These are phyloP conservation scores for Silene noctiflora DNA, from an alignment of 179 eudicot genomes.

Conservation along the genomic window DNA sequence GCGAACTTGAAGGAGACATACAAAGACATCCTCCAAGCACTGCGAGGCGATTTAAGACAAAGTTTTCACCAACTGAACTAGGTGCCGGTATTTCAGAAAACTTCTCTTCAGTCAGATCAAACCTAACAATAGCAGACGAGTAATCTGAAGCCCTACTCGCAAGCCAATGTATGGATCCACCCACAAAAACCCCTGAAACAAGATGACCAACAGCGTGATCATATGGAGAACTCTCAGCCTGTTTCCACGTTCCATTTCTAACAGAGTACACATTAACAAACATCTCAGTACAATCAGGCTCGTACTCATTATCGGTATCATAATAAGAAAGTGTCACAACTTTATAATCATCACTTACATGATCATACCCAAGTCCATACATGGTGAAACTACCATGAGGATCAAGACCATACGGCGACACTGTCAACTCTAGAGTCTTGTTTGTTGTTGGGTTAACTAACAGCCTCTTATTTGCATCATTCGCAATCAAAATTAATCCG, in stretches of 20 bases:
- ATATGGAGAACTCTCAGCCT: conserved; percentile 13
- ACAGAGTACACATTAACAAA: conserved; percentile 21
- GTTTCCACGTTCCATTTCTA: conserved; percentile 17
- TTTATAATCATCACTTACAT: conserved; percentile 22
- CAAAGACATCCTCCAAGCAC: conserved; percentile 26
- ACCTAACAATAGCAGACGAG: conserved; percentile 17
- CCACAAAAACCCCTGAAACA: conserved; percentile 7
- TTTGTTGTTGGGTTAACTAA: conserved; percentile 20
- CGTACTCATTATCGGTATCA: conserved; percentile 17
- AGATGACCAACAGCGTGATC: conserved; percentile 13
- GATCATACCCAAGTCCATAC: conserved; percentile 26
- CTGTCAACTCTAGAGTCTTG: background rate
- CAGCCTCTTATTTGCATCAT: background rate
- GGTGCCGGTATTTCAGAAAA: conserved; percentile 18
- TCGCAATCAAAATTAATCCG: conserved; percentile 8
- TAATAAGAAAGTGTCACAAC: conserved; percentile 14
- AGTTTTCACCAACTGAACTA: background rate
- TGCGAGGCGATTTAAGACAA: conserved; percentile 5
- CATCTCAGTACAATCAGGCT: conserved; percentile 15
- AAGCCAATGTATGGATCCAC: conserved; percentile 20
- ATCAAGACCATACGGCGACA: conserved; percentile 17
- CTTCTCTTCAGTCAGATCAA: conserved; percentile 16
- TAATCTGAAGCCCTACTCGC: background rate
- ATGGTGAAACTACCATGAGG: conserved; percentile 1
- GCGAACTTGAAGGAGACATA: background rate